Percentiles rank a stretch among this genome's conserved stretches.
Conservation (phyloP, 208 protist genomes). For the Acanthamoeba divionensis region DNA sequence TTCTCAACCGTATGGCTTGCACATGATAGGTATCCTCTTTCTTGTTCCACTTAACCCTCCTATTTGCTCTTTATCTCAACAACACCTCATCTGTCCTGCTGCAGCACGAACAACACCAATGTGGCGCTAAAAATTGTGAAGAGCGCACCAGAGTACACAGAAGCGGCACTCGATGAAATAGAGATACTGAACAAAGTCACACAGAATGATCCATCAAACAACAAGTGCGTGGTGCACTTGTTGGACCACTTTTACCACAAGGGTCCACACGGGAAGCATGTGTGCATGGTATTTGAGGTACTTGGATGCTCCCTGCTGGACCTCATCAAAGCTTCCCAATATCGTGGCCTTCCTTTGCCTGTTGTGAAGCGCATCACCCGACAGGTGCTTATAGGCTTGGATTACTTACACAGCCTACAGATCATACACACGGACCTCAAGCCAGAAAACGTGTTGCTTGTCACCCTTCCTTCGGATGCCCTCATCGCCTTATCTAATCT, state of each 20-base stretch:
- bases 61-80: slow-evolving; percentile 52
- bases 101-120: background rate
- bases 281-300: slow-evolving; percentile 96
- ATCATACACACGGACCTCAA: slow-evolving; percentile 98
- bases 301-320: slow-evolving; percentile 94
- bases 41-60: slow-evolving; percentile 36
- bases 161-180: slow-evolving; percentile 82
- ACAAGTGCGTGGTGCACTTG: slow-evolving; percentile 68
- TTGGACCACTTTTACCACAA: slow-evolving; percentile 76
- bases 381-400: slow-evolving; percentile 82
- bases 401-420: slow-evolving; percentile 90
- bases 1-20: slow-evolving; percentile 98
- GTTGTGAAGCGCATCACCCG: slow-evolving; percentile 90
- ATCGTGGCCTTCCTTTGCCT: slow-evolving; percentile 91
- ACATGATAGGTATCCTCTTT: slow-evolving; percentile 78
- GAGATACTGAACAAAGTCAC: slow-evolving; percentile 61
- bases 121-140: slow-evolving; percentile 91
- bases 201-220: slow-evolving; percentile 17
- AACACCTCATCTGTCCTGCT: background rate
- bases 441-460: slow-evolving; percentile 91
- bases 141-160: slow-evolving; percentile 84
- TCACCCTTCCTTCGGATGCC: background rate
- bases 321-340: slow-evolving; percentile 93
- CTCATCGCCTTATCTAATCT: too few relatives aligned
- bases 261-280: slow-evolving; percentile 82